Conservation (phyloP, 257 asterid genomes). For the Ocimum tenuiflorum region DNA sequence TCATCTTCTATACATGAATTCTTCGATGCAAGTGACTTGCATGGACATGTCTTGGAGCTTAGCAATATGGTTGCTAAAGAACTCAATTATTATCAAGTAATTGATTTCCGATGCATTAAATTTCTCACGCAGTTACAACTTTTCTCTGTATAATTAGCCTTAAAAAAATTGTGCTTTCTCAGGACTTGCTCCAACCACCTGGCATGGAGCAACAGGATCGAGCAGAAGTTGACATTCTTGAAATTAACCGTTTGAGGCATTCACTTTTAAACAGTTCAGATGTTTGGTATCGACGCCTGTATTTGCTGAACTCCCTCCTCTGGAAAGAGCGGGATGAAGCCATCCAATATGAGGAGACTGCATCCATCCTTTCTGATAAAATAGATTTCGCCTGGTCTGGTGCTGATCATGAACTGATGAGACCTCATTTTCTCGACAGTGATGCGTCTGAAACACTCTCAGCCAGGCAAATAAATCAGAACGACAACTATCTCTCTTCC, state of each 20-base stretch:
- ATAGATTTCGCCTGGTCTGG: slow-evolving; percentile 95
- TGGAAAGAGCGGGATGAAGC: slow-evolving; percentile 29
- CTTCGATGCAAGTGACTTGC: slow-evolving; percentile 47
- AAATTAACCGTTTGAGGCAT: slow-evolving; percentile 65
- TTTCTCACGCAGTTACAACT: no score
- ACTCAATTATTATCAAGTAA: slow-evolving; percentile 45
- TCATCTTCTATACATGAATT: slow-evolving; percentile 38
- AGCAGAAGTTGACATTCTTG: slow-evolving; percentile 56
- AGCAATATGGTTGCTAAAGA: slow-evolving; percentile 50
- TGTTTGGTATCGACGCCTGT: slow-evolving; percentile 63
- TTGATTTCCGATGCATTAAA: no score
- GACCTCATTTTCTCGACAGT: slow-evolving; percentile 21
- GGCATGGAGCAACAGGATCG: slow-evolving; percentile 27
- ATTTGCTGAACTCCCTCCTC: slow-evolving; percentile 53
- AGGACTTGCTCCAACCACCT: slow-evolving; percentile 52
- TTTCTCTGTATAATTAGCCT: no score
- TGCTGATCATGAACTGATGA: slow-evolving; percentile 37
- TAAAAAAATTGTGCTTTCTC: no score
- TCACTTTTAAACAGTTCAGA: slow-evolving; percentile 61
- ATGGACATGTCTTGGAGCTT: slow-evolving; percentile 45
- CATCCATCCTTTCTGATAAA: slow-evolving; percentile 66
- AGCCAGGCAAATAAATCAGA: slow-evolving; percentile 18
- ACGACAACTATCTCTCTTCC: slow-evolving; percentile 32
- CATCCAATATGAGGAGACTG: slow-evolving; percentile 41
- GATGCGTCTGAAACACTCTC: slow-evolving; percentile 33